Percentiles rank a stretch among this genome's conserved stretches.
Conservation (phyloP, 371 early-diverging fungal species). For the Rhizomucor miehei region DNA sequence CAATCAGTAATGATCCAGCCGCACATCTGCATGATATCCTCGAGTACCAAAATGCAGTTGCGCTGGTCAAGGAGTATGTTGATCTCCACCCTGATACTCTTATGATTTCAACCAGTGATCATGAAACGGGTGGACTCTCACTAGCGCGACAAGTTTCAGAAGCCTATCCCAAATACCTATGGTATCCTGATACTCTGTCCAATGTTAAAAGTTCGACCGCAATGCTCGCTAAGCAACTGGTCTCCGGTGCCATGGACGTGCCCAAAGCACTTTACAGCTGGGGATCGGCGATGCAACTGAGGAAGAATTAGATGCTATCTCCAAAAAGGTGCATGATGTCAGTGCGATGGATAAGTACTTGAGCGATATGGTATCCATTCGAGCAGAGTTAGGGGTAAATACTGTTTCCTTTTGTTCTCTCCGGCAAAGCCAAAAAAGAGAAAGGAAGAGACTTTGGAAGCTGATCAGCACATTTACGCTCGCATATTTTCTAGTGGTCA, state of each 20-base stretch:
- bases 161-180: slow-evolving; percentile 79
- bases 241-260: no score
- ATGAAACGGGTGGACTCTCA: slow-evolving; percentile 94
- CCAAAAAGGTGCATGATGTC: slow-evolving; percentile 12
- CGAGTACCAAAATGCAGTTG: slow-evolving; percentile 81
- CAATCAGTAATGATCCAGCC: slow-evolving; percentile 82
- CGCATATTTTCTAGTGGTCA: slow-evolving; percentile 59
- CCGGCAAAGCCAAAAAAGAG: not conserved
- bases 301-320: slow-evolving; percentile 58
- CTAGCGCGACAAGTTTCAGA: slow-evolving; percentile 66
- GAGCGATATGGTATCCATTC: slow-evolving; percentile 65
- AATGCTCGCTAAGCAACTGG: slow-evolving; percentile 32
- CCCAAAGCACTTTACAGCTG: slow-evolving; percentile 49
- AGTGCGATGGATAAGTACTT: slow-evolving; percentile 51
- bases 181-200: slow-evolving; percentile 77
- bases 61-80: slow-evolving; percentile 71
- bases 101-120: slow-evolving; percentile 87
- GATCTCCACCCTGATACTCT: slow-evolving; percentile 74
- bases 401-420: no score
- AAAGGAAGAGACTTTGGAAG: no score
- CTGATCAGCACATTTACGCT: not conserved
- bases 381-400: slow-evolving; percentile 70
- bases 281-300: slow-evolving; percentile 69
- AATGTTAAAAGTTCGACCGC: slow-evolving; percentile 69
- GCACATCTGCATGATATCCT: slow-evolving; percentile 89